phyloP scores from a whole-genome alignment of 345 rosid genomes.

The rapeseed (Brassica napus) region DNA sequence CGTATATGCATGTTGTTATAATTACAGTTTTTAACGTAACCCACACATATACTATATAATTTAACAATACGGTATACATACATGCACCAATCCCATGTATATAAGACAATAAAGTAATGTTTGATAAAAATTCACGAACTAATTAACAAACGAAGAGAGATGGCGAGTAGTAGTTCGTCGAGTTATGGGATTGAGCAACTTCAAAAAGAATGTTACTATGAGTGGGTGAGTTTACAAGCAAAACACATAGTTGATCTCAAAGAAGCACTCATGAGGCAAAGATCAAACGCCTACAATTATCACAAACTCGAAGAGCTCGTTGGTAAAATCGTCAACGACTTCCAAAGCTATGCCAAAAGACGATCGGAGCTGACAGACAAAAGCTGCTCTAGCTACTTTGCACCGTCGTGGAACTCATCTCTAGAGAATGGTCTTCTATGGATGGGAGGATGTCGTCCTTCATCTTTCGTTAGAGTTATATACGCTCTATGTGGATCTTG shows the following conservation, averaged over 20 bases:
- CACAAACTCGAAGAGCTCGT: constrained; percentile 15
- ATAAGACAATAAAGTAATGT: not conserved
- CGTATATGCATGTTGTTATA: constrained; percentile 19
- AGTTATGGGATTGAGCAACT: constrained; percentile 12
- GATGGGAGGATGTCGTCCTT: constrained; percentile 55
- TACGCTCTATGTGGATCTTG: constrained; percentile 40
- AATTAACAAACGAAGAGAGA: constrained; percentile 10
- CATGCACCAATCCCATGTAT: constrained; percentile 17
- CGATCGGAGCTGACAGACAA: constrained; percentile 17
- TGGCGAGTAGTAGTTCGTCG: constrained; percentile 7
- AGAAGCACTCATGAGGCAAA: constrained; percentile 26
- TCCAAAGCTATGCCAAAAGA: constrained; percentile 28
- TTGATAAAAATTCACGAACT: not conserved
- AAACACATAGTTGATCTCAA: constrained; percentile 34
- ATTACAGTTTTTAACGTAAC: not conserved
- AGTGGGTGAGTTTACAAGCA: constrained; percentile 38
- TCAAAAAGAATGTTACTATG: constrained; percentile 28
- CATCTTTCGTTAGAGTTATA: constrained; percentile 43
- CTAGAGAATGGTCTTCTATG: constrained; percentile 49
- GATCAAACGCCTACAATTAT: not conserved
- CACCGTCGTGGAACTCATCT: constrained; percentile 19
- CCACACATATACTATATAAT: not conserved
- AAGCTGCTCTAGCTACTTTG: constrained; percentile 35
- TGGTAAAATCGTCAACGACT: constrained; percentile 18
- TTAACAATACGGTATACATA: not conserved